Conservation (phyloP, 1,284 basidiomycete genomes). For the Inonotus hispidus region DNA sequence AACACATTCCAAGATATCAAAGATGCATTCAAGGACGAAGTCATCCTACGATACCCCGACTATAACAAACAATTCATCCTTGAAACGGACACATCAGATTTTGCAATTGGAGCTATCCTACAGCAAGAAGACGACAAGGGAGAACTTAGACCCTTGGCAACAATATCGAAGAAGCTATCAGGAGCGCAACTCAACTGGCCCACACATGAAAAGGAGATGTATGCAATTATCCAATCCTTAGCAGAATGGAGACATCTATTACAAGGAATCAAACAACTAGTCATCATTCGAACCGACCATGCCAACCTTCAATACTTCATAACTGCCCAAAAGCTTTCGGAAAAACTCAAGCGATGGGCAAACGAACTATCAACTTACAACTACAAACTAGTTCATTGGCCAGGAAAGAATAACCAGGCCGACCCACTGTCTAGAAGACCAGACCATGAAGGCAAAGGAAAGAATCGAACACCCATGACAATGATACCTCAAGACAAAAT, state of each 20-base stretch:
- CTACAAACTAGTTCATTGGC: constrained; percentile 25
- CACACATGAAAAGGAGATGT: constrained; percentile 34
- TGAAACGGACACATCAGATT: constrained; percentile 19
- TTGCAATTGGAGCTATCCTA: constrained; percentile 20
- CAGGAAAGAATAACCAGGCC: constrained; percentile 25
- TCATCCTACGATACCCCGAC: constrained; percentile 15
- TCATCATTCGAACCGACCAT: constrained; percentile 30
- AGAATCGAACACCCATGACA: no score
- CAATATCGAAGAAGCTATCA: constrained; percentile 24
- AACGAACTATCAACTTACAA: constrained; percentile 23
- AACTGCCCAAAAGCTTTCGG: constrained; percentile 21
- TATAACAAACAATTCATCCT: constrained; percentile 13
- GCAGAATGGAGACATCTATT: constrained; percentile 31
- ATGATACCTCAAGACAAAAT: no score
- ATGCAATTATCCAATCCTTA: constrained; percentile 29
- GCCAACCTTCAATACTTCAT: constrained; percentile 28
- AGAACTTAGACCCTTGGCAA: constrained; percentile 25
- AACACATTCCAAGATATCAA: constrained; percentile 27
- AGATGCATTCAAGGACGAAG: constrained; percentile 22
- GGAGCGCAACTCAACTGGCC: constrained; percentile 32
- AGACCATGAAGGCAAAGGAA: constrained; percentile 16
- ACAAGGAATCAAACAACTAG: constrained; percentile 18
- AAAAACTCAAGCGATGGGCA: constrained; percentile 29
- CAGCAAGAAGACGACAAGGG: constrained; percentile 18
- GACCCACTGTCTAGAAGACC: constrained; percentile 27